Base-by-base conservation (phyloP, 495 filamentous ascomycete genomes). In the Daldinia loculata region DNA sequence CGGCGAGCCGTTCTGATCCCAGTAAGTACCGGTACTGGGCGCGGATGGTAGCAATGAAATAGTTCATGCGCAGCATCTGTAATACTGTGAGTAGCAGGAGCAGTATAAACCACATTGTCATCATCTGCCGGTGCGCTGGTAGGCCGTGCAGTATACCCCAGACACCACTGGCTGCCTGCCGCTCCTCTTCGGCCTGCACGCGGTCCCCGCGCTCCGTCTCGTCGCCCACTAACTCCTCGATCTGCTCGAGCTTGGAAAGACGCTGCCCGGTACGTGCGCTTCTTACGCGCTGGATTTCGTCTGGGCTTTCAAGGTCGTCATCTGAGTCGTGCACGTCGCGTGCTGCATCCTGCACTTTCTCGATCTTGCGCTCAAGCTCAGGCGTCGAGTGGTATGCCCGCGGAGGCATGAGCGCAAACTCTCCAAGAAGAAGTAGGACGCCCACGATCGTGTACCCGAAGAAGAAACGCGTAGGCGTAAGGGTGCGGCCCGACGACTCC, bases 391-490 rank as follows among this genome's bases (percentile, higher is more conserved):
- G 84, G 75, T 92, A 92, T 41, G 89, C 89, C 2, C 79, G 76
- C 0, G 77, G 56, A 0, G 89, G 90, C 89, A 92, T 90, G 22
- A 92, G 61, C 32, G 88, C 81, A 7, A 88, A 57, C 57, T 89
- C 81, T 9, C 84, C 84, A 6, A 89, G 17, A 3, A 89, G 67
- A 4, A 92, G 85, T 22, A 85, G 78, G 0, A 77, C 76, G 2
- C 89, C 90, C 0, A 92, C 86, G 12, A 85, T 56, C 1, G 90
- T 80, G 71, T 91, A 92, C 11, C 74, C 76, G 34, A 91, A 79
- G 77, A 92, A 92, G 80, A 92, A 91, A 56, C 84, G 84, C 60
- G 87, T 80, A 0, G 86, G 88, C 2, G 78, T 79, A 72, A 91
- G 90, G 0, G 70, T 62, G 36, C 79, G 75, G 30, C 77, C 65